Evolutionary conservation across 2,329 filamentous ascomycete genomes (phyloP).

Genomic region (Colletotrichum musae): DNA sequence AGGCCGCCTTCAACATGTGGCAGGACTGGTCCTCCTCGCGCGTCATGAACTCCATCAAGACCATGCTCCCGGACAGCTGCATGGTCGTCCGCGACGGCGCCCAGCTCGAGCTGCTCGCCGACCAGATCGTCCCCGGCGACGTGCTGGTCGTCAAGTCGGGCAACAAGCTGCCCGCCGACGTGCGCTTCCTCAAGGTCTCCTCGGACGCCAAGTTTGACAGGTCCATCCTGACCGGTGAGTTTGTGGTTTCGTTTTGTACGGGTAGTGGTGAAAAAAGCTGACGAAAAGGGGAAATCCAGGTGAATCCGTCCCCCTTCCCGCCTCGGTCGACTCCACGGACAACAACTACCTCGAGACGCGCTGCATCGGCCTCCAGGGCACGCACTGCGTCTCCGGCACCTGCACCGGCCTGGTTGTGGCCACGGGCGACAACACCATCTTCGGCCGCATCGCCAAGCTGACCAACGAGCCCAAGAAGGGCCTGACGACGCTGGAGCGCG

Average conservation of each 20-base stretch:
- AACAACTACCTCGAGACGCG: conserved; percentile 83
- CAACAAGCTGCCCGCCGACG: conserved; percentile 81
- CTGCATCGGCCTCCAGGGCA: conserved; percentile 84
- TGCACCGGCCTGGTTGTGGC: conserved; percentile 78
- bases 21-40: conserved; percentile 83
- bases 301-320: conserved; percentile 76
- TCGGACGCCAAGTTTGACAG: conserved; percentile 81
- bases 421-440: conserved; percentile 81
- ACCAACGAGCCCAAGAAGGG: conserved; percentile 78
- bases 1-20: conserved; percentile 79
- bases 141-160: conserved; percentile 78
- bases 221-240: conserved; percentile 77
- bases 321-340: conserved; percentile 76
- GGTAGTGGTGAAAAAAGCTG: neutral
- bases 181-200: conserved; percentile 78
- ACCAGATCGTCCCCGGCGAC: conserved; percentile 80
- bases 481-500: conserved; percentile 79
- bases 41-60: conserved; percentile 85
- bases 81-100: conserved; percentile 73
- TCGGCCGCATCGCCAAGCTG: conserved; percentile 81
- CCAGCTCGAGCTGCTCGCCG: conserved; percentile 63
- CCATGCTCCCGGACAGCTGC: conserved; percentile 83
- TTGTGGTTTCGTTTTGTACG: neutral
- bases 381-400: conserved; percentile 80
- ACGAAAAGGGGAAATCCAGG: conserved; percentile 54